These are phyloP conservation scores for Ricinus communis DNA, from an alignment of 345 rosid genomes.

Conservation along the genomic window DNA sequence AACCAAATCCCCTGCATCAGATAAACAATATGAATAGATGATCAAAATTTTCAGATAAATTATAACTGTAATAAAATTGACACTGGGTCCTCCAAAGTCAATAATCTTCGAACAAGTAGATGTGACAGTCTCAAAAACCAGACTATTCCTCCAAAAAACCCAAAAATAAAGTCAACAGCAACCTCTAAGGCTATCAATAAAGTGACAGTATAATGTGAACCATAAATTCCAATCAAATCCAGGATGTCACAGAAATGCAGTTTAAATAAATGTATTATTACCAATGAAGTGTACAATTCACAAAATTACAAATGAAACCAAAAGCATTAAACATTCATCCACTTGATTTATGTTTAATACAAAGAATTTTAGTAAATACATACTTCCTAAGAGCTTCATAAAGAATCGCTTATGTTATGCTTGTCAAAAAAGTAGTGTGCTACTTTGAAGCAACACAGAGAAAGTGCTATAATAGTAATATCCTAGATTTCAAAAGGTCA, in stretches of 20 bases:
- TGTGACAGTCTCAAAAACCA: background rate
- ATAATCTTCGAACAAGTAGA: background rate
- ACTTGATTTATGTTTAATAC: background rate
- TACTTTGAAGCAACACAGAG: too few species aligned
- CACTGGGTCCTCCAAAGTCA: background rate
- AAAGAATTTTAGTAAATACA: background rate
- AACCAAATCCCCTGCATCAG: slow-evolving; percentile 52
- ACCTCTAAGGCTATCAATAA: background rate
- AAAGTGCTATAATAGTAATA: background rate
- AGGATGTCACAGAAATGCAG: background rate
- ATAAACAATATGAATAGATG: background rate
- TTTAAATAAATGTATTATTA: background rate
- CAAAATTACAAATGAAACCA: background rate
- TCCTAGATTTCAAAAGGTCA: background rate
- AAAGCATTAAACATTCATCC: background rate
- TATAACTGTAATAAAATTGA: background rate
- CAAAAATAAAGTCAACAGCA: too few species aligned
- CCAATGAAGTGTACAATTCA: background rate
- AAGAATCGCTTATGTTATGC: background rate
- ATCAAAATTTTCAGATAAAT: background rate
- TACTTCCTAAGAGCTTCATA: background rate
- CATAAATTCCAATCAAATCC: background rate
- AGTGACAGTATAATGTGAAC: background rate
- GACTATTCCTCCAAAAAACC: background rate
- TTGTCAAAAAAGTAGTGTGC: too few species aligned